Conservation (phyloP, 768 basidiomycete species). For the Lactarius trivialis region DNA sequence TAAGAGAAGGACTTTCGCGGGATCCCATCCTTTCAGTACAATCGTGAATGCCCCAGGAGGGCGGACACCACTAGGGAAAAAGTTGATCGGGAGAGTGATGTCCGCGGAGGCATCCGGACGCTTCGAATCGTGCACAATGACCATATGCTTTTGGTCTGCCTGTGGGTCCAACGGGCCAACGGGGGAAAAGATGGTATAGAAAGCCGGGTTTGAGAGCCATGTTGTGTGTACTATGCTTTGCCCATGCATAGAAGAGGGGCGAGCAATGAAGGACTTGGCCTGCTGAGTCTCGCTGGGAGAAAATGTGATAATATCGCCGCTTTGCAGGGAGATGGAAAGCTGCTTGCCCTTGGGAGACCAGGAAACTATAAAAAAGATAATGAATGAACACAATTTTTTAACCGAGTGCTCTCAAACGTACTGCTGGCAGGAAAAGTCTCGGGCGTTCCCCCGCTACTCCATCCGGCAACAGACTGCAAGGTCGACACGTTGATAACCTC, state of each 20-base stretch:
- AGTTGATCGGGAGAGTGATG: conserved; percentile 35
- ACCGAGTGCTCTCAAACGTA: conserved; percentile 32
- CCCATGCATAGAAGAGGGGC: conserved; percentile 46
- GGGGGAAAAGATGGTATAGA: conserved; percentile 57
- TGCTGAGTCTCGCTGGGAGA: conserved; percentile 47
- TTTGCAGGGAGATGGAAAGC: conserved; percentile 64
- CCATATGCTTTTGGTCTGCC: conserved; percentile 37
- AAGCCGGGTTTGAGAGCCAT: conserved; percentile 68
- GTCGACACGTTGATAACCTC: conserved; percentile 54
- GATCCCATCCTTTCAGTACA: conserved; percentile 39
- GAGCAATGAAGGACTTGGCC: conserved; percentile 50
- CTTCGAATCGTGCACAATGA: conserved; percentile 39
- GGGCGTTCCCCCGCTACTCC: conserved; percentile 46
- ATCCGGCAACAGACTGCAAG: conserved; percentile 40
- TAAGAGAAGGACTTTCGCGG: conserved; percentile 37
- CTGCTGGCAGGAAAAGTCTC: conserved; percentile 52
- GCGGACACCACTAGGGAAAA: conserved; percentile 40
- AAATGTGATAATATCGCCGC: conserved; percentile 67
- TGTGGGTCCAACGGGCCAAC: conserved; percentile 36
- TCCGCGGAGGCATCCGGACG: conserved; percentile 32
- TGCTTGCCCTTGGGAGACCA: conserved; percentile 90
- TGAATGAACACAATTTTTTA: conserved; percentile 13
- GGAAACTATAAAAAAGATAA: conserved; percentile 43
- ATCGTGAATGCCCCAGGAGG: conserved; percentile 40
- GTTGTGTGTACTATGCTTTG: conserved; percentile 45